Evolutionary conservation across 2,329 filamentous ascomycete species (phyloP), one percentile per base, ranked within the genome.

Genomic region (Phaeosphaeria sp.): DNA sequence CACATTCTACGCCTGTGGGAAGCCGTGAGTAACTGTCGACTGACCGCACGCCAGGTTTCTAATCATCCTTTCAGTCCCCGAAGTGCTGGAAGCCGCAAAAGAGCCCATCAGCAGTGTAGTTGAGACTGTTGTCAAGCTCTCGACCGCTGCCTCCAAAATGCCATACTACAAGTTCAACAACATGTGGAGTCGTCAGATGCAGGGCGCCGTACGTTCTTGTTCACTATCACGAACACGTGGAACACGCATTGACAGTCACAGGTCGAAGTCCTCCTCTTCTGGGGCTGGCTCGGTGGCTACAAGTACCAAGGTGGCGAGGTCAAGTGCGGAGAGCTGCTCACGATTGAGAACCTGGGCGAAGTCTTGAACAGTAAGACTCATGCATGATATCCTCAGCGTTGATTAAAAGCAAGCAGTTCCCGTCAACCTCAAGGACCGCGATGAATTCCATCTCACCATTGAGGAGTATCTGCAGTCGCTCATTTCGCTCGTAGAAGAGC

Each of bases 161-260:
- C 94, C 95, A 0, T 99, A 98, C 83, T 99, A 98, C 87, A 97
- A 97, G 85, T 97, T 96, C 82, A 97, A 97, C 78, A 82, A 84
- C 55, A 87, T 92, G 75, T 99, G 95, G 95, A 86, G 88, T 25
- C 87, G 92, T 57, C 87, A 91, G 71, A 81, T 97, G 53, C 94
- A 98, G 78, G 92, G 91, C 75, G 86, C 91, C 45, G 87, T 85
- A 84, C 84, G 80, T 55, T 22, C 15, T 24, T 36, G 17, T 20
- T 49, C 30, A 25, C 9, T 13, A 13, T n/a, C 15, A 18, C 18
- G 13, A 11, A 15, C 21, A 50, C 21, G 13, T 30, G 55, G 4
- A 44, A 21, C 17, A 9, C n/a, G 25, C 20, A 17, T 66, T 68
- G 2, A 68, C 45, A 40, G 22, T 11, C 1, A 13, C 44, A 88